A percentile compares a stretch with the other conserved stretches of the same genome.
Evolutionary conservation across 2,329 filamentous ascomycete species (phyloP).

Genomic region (Epichloe coenophiala): DNA sequence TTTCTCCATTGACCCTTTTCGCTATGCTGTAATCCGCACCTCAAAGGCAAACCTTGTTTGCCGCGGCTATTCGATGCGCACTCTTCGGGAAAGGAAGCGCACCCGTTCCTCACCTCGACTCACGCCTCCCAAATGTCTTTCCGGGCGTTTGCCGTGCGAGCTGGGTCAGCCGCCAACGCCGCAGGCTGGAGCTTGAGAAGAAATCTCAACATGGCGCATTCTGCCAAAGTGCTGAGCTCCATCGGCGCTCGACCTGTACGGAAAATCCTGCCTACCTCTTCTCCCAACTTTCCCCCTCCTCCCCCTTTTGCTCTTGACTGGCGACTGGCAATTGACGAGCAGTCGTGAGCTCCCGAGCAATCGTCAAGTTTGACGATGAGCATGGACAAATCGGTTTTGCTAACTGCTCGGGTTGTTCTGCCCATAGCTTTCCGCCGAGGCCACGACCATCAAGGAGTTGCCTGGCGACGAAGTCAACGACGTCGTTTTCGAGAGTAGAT

Average conservation of each 20-base stretch:
- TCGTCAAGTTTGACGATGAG: too few relatives aligned
- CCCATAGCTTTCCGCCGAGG: conserved; percentile 21
- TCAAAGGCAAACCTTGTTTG: conserved; percentile 6
- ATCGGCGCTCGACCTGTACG: conserved; percentile 25
- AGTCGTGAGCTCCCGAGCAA: too few relatives aligned
- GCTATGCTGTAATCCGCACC: too few relatives aligned
- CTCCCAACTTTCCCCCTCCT: too few relatives aligned
- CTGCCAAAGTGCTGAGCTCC: conserved; percentile 56
- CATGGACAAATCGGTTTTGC: not conserved
- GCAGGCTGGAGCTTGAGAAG: conserved; percentile 28
- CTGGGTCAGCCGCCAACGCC: conserved; percentile 35
- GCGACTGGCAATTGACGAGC: too few relatives aligned
- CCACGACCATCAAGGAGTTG: conserved; percentile 36
- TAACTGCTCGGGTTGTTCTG: not conserved
- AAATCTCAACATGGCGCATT: conserved; percentile 58
- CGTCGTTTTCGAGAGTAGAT: conserved; percentile 81
- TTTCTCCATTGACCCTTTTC: too few relatives aligned
- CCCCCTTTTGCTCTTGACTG: too few relatives aligned
- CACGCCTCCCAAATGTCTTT: conserved; percentile 40
- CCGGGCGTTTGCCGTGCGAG: conserved; percentile 37
- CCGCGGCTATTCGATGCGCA: conserved; percentile 20
- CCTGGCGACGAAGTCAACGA: conserved; percentile 68
- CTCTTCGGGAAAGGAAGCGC: conserved; percentile 21
- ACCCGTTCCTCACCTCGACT: conserved; percentile 6
- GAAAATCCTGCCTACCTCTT: too few relatives aligned